These are phyloP conservation scores for Tuber magnatum DNA, from an alignment of 495 filamentous ascomycete genomes.

Conservation along the genomic window DNA sequence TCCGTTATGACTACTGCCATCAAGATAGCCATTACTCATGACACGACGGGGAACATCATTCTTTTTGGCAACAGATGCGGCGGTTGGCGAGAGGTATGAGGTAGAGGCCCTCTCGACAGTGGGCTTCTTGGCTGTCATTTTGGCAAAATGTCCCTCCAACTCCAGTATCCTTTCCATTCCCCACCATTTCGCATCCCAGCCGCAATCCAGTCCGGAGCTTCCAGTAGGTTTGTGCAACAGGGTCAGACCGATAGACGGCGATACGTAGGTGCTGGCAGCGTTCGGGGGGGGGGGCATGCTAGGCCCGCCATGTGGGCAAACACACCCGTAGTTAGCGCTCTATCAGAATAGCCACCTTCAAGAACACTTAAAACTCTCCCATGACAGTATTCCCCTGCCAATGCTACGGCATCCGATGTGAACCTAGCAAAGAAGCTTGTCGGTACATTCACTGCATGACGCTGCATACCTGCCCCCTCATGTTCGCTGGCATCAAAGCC, in stretches of 20 bases:
- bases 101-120: constrained; percentile 68
- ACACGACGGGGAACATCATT: constrained; percentile 44
- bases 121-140: constrained; percentile 44
- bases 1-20: constrained; percentile 37
- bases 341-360: constrained; percentile 91
- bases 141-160: constrained; percentile 29
- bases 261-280: constrained; percentile 41
- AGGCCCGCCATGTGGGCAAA: constrained; percentile 81
- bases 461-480: constrained; percentile 86
- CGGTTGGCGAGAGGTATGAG: constrained; percentile 69
- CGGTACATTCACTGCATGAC: constrained; percentile 88
- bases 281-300: constrained; percentile 49
- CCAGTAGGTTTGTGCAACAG: constrained; percentile 48
- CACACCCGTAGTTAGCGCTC: constrained; percentile 78
- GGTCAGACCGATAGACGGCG: constrained; percentile 46
- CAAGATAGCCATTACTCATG: constrained; percentile 25
- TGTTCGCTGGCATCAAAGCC: constrained; percentile 96
- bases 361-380: constrained; percentile 86
- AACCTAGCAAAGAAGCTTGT: constrained; percentile 93
- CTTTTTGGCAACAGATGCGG: constrained; percentile 53
- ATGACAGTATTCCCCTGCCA: constrained; percentile 78
- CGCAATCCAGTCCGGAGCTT: constrained; percentile 22
- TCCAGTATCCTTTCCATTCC: constrained; percentile 26
- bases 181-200: constrained; percentile 41
- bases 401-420: constrained; percentile 69